phyloP scores from a whole-genome alignment of 1,284 basidiomycete genomes.

The Ceratobasidium sp. region DNA sequence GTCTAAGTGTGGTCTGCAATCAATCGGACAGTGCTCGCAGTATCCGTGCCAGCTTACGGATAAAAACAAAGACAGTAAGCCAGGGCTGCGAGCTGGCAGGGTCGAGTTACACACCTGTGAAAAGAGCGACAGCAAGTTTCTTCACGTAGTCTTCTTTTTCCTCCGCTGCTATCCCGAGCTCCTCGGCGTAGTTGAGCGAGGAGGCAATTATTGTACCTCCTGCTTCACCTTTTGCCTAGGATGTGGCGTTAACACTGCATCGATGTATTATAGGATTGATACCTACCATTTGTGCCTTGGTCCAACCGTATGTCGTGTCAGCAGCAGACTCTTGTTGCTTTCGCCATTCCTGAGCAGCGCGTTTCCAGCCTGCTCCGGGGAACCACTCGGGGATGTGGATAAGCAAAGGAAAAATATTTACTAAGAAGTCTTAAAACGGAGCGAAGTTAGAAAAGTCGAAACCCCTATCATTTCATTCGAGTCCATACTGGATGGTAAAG shows the following conservation, averaged over 20 bases:
- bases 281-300: slow-evolving; percentile 10
- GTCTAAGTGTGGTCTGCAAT: background rate
- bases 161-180: background rate
- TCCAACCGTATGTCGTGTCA: slow-evolving; percentile 8
- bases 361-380: slow-evolving; percentile 35
- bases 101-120: background rate
- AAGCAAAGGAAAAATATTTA: slow-evolving; percentile 12
- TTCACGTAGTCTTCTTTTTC: slow-evolving; percentile 14
- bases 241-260: background rate
- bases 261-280: background rate
- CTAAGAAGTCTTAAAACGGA: slow-evolving; percentile 6
- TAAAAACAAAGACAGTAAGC: background rate
- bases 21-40: background rate
- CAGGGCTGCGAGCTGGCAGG: too few relatives aligned
- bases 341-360: slow-evolving; percentile 26
- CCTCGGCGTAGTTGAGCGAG: background rate
- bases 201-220: background rate
- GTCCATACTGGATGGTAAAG: background rate
- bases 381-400: slow-evolving; percentile 39
- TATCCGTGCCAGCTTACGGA: slow-evolving; percentile 14
- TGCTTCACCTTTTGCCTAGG: slow-evolving; percentile 6
- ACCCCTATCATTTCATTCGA: background rate
- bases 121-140: slow-evolving; percentile 1
- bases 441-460: background rate
- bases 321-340: background rate